Conservation (phyloP, 331 rosid species). For the Stylosanthes scabra region DNA sequence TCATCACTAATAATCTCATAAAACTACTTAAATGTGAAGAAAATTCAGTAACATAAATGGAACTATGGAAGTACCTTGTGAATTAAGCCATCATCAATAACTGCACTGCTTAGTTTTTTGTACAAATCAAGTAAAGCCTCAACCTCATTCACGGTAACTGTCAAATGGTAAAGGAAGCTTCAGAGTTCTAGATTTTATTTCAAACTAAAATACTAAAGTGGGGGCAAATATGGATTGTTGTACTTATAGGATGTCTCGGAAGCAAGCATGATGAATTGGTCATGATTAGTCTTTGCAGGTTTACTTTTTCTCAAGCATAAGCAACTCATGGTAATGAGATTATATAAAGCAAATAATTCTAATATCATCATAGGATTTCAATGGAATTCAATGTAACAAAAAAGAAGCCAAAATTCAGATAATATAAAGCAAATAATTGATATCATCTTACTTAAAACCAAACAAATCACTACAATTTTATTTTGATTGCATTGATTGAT, state of each 20-base stretch:
- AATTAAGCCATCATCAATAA: conserved; percentile 62
- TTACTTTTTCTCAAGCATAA: conserved; percentile 46
- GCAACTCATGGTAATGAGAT: conserved; percentile 46
- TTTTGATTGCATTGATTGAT: too few species aligned
- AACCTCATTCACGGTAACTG: conserved; percentile 81
- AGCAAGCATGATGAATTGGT: conserved; percentile 55
- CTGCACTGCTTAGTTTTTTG: conserved; percentile 67
- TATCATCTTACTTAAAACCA: too few species aligned
- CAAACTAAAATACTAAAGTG: neutral
- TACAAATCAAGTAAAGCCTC: conserved; percentile 69
- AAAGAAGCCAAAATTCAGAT: too few species aligned
- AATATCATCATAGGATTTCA: too few species aligned
- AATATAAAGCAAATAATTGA: too few species aligned
- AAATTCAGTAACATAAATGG: neutral
- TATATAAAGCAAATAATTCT: too few species aligned
- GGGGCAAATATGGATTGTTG: neutral
- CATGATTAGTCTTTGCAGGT: conserved; percentile 36
- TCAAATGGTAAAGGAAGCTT: conserved; percentile 31
- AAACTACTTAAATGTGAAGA: neutral
- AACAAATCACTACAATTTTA: too few species aligned
- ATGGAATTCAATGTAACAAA: too few species aligned
- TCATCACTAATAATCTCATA: conserved; percentile 21
- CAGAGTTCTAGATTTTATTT: conserved; percentile 29
- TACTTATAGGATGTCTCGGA: conserved; percentile 76
- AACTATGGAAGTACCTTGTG: conserved; percentile 70